Conservation (phyloP, 1,139 yeast species). For the Debaryomycetaceae sp. region DNA sequence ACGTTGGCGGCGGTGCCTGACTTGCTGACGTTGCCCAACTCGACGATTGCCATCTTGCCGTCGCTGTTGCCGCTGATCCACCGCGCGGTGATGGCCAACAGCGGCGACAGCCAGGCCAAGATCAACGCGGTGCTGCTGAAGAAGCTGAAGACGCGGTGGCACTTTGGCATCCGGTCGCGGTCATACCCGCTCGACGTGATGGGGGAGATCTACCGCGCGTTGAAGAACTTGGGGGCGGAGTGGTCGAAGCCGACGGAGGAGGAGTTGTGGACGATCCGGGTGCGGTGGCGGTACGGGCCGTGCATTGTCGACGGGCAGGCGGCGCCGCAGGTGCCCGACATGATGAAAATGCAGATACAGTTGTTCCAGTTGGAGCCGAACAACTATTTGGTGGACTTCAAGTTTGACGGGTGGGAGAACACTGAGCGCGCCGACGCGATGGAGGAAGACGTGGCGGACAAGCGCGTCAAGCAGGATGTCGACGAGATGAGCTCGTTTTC, state of each 20-base stretch:
- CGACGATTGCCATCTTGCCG: constrained; percentile 87
- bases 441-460: constrained; percentile 11
- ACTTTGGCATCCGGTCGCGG: constrained; percentile 93
- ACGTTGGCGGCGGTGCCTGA: constrained; percentile 49
- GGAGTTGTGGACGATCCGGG: constrained; percentile 94
- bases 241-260: constrained; percentile 94
- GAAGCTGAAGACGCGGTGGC: constrained; percentile 96
- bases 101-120: constrained; percentile 34
- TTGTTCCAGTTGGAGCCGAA: constrained; percentile 93
- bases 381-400: constrained; percentile 92
- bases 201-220: constrained; percentile 96
- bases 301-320: constrained; percentile 24
- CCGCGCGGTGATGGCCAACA: constrained; percentile 78
- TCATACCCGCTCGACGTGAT: constrained; percentile 96
- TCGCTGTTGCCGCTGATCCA: constrained; percentile 93
- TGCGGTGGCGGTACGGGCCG: constrained; percentile 85
- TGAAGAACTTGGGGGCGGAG: constrained; percentile 91
- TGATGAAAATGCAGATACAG: constrained; percentile 97
- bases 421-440: constrained; percentile 10
- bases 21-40: constrained; percentile 47
- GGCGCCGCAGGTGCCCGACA: constrained; percentile 44
- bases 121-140: constrained; percentile 74
- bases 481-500: constrained; percentile 82
- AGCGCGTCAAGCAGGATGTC: constrained; percentile 33
- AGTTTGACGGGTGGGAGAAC: constrained; percentile 94